Conservation (phyloP, 2,329 filamentous ascomycete species). For the Amauroascus verrucosus region DNA sequence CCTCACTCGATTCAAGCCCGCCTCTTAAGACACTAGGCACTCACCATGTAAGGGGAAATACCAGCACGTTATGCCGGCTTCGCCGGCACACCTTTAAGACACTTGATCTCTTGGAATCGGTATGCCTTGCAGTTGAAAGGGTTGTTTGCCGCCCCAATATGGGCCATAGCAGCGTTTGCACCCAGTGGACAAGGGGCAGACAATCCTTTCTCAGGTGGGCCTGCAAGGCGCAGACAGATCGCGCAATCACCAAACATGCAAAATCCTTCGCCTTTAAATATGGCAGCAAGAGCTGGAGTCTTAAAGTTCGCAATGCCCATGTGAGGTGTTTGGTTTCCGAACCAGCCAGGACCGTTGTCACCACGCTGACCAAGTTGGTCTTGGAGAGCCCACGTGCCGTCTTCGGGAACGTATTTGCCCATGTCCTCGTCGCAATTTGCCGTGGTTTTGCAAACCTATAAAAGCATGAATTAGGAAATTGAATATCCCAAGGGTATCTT, state of each 20-base stretch:
- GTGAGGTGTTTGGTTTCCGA: constrained; percentile 9
- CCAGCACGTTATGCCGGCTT: background rate
- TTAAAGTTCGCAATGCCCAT: constrained; percentile 5
- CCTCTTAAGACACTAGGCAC: too few relatives aligned
- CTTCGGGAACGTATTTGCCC: constrained; percentile 7
- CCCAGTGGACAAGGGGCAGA: constrained; percentile 7
- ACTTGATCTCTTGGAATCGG: constrained; percentile 11
- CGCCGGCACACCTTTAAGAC: constrained; percentile 6
- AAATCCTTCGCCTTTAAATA: constrained; percentile 7
- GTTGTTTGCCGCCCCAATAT: constrained; percentile 7
- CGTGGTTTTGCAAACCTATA: constrained; percentile 11
- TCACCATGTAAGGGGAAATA: too few relatives aligned
- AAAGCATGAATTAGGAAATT: background rate
- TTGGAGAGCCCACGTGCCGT: constrained; percentile 8
- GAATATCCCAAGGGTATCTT: background rate
- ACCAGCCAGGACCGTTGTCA: constrained; percentile 7
- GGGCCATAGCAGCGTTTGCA: constrained; percentile 4
- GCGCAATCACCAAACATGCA: constrained; percentile 12
- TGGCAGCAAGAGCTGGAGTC: background rate
- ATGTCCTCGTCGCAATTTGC: constrained; percentile 7
- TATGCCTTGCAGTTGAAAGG: constrained; percentile 10
- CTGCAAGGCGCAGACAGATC: constrained; percentile 6
- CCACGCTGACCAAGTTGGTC: constrained; percentile 9
- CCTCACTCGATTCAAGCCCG: too few relatives aligned
- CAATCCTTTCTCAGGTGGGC: background rate